Percentiles rank a stretch among this genome's conserved stretches.
Evolutionary conservation across 2,329 filamentous ascomycete genomes (phyloP).

Genomic region (Colletotrichum sansevieriae): DNA sequence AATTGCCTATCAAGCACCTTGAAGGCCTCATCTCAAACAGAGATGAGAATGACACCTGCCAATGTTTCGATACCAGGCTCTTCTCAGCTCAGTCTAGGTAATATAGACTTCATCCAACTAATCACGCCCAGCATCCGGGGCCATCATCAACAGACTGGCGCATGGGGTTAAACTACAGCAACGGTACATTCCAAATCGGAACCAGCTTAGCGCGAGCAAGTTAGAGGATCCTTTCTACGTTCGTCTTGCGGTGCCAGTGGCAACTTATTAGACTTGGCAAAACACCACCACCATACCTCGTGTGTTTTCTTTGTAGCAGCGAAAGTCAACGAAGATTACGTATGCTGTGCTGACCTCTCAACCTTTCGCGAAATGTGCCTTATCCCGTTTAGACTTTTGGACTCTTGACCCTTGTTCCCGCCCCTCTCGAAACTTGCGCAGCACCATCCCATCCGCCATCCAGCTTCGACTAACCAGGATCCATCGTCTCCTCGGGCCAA

Average conservation of each 20-base stretch:
- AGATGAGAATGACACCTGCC: too few species aligned
- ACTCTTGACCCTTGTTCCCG: constrained; percentile 21
- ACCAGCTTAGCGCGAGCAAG: constrained; percentile 32
- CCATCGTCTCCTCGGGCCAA: not conserved
- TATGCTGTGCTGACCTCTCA: too few species aligned
- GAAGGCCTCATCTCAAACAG: too few species aligned
- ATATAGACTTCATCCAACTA: too few species aligned
- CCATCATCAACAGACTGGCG: not conserved
- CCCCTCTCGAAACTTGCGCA: constrained; percentile 33
- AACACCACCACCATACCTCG: not conserved
- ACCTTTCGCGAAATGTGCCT: not conserved
- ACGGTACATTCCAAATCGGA: not conserved
- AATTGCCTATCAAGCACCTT: too few species aligned
- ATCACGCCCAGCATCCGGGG: too few species aligned
- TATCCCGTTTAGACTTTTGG: not conserved
- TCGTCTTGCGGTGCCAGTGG: not conserved
- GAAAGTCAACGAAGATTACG: too few species aligned
- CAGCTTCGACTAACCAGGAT: not conserved
- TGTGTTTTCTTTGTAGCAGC: too few species aligned
- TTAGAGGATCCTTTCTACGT: constrained; percentile 16
- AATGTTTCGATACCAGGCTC: too few species aligned
- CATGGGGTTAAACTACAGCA: not conserved
- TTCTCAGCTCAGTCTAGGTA: too few species aligned
- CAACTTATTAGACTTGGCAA: not conserved
- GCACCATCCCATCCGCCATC: not conserved